Evolutionary conservation across 148 eudicot species (phyloP).

Genomic region (Tetragonia tetragonoides): DNA sequence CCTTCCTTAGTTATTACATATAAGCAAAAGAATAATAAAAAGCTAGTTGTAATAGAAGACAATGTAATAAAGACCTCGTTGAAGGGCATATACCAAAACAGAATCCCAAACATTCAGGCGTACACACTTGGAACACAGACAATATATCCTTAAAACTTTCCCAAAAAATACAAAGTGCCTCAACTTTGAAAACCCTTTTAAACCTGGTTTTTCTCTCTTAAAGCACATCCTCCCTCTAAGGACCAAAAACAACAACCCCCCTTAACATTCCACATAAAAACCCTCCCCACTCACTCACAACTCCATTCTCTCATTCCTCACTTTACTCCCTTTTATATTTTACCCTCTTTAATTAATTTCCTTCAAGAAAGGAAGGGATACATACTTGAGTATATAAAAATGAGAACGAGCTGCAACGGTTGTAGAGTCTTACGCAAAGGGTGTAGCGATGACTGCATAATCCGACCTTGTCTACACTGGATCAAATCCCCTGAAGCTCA

Average conservation of each 20-base stretch:
- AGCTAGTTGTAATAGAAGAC: neutral
- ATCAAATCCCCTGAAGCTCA: constrained; percentile 49
- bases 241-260: constrained; percentile 2
- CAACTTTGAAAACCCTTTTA: neutral
- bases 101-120: constrained; percentile 29
- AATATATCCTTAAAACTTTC: constrained; percentile 30
- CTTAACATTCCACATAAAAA: neutral
- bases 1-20: too few species aligned
- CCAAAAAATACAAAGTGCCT: neutral
- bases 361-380: neutral
- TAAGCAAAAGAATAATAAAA: too few species aligned
- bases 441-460: constrained; percentile 45
- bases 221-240: constrained; percentile 25
- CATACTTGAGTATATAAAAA: neutral
- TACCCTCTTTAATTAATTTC: neutral
- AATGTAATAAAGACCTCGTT: neutral
- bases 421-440: constrained; percentile 59
- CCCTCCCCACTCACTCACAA: too few species aligned
- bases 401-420: constrained; percentile 62
- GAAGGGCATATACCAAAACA: constrained; percentile 18
- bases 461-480: constrained; percentile 55
- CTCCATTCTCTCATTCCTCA: neutral
- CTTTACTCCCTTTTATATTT: neutral
- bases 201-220: constrained; percentile 24
- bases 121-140: constrained; percentile 23